Percentiles rank a stretch among this genome's conserved stretches.
Conservation (phyloP, 2,329 filamentous ascomycete species). For the Paramyrothecium sp. region DNA sequence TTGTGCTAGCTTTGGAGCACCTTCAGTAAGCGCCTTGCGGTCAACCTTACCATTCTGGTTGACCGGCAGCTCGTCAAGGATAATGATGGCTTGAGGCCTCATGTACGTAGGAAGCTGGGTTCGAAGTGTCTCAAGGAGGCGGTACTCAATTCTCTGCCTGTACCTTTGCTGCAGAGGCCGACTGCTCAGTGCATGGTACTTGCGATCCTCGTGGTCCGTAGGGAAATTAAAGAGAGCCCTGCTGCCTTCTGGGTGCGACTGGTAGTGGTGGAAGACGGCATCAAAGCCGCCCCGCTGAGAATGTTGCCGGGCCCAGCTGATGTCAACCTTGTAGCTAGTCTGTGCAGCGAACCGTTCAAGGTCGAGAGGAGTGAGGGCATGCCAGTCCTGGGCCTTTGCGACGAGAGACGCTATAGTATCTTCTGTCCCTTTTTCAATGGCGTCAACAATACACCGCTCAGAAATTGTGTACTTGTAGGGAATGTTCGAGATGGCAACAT, state of each 20-base stretch:
- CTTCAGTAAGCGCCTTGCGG: constrained; percentile 6
- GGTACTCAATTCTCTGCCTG: constrained; percentile 1
- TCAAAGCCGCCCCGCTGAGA: constrained; percentile 15
- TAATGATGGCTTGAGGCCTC: constrained; percentile 8
- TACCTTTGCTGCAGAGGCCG: constrained; percentile 8
- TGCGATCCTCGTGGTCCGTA: constrained; percentile 1
- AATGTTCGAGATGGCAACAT: constrained; percentile 12
- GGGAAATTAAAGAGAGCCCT: constrained; percentile 11
- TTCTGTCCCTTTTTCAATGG: not conserved
- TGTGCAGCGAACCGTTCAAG: constrained; percentile 18
- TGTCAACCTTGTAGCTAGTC: constrained; percentile 43
- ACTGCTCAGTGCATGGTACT: constrained; percentile 1
- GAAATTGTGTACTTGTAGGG: constrained; percentile 23
- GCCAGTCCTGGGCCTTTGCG: not conserved
- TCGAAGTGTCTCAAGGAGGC: constrained; percentile 4
- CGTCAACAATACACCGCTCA: constrained; percentile 9
- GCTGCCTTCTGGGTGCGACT: constrained; percentile 4
- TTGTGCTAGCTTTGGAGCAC: not conserved
- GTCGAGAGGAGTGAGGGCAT: constrained; percentile 8
- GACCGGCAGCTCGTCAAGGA: constrained; percentile 11
- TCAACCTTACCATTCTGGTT: constrained; percentile 15
- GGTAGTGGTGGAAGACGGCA: constrained; percentile 32
- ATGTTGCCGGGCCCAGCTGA: constrained; percentile 39
- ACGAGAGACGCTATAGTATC: not conserved
- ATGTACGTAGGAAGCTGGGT: constrained; percentile 13